A percentile compares a stretch with the other conserved stretches of the same genome.
Conservation (phyloP, 2,329 filamentous ascomycete species). For the Aspergillus eucalypticola region DNA sequence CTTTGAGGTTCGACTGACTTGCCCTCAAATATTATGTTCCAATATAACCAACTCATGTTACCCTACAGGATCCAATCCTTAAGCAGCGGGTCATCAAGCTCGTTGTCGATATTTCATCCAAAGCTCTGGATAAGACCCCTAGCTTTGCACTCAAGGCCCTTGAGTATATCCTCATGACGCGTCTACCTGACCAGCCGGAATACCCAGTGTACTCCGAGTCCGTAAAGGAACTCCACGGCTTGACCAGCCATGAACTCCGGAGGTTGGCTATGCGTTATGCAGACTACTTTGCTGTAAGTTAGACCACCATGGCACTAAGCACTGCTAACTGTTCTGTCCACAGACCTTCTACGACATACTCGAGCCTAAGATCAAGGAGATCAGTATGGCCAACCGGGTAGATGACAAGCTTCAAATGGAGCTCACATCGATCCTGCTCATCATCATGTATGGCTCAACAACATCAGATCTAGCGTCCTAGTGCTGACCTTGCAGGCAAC, state of each 20-base stretch:
- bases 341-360: slow-evolving; percentile 84
- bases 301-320: not conserved
- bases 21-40: not conserved
- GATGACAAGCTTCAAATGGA: slow-evolving; percentile 85
- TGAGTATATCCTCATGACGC: slow-evolving; percentile 85
- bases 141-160: slow-evolving; percentile 85
- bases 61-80: slow-evolving; percentile 70
- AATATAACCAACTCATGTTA: not conserved
- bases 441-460: slow-evolving; percentile 68
- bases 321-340: slow-evolving; percentile 36
- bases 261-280: slow-evolving; percentile 87
- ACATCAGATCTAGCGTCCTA: not conserved
- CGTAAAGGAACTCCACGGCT: slow-evolving; percentile 81
- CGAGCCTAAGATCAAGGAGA: slow-evolving; percentile 75
- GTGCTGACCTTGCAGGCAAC: slow-evolving; percentile 60
- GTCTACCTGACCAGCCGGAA: slow-evolving; percentile 70
- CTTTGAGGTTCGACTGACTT: slow-evolving; percentile 36
- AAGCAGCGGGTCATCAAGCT: slow-evolving; percentile 79
- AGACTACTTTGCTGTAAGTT: slow-evolving; percentile 74
- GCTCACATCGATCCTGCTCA: slow-evolving; percentile 87
- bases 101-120: slow-evolving; percentile 80
- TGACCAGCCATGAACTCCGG: slow-evolving; percentile 85
- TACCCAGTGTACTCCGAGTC: slow-evolving; percentile 78
- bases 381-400: slow-evolving; percentile 68
- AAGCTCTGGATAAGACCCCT: slow-evolving; percentile 73